phyloP scores from a whole-genome alignment of 306 rosid species.

The Fragaria ananassa region DNA sequence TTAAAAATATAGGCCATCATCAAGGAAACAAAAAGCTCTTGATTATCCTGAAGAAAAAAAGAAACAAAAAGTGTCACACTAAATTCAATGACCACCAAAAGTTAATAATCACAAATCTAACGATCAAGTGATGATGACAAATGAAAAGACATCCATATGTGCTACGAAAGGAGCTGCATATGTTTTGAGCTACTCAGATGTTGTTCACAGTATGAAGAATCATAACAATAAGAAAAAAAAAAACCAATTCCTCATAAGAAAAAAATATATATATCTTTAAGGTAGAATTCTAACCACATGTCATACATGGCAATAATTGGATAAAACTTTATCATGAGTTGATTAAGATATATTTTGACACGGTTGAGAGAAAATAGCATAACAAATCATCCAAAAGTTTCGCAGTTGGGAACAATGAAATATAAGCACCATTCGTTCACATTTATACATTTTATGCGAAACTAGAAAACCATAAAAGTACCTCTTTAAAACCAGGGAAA shows the following conservation, averaged over 20 bases:
- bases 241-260: background rate
- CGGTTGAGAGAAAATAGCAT: background rate
- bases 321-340: too few species aligned
- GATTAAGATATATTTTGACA: background rate
- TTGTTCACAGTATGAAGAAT: background rate
- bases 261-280: too few species aligned
- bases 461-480: conserved; percentile 19
- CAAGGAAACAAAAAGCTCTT: conserved; percentile 59
- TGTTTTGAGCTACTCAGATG: background rate
- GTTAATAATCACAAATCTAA: background rate
- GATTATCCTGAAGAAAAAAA: conserved; percentile 57
- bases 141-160: background rate
- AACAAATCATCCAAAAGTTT: background rate
- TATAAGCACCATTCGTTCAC: background rate
- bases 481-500: conserved; percentile 79
- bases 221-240: background rate
- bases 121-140: background rate
- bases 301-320: background rate
- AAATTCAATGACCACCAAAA: background rate
- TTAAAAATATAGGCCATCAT: conserved; percentile 74
- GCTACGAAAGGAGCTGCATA: background rate
- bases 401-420: background rate
- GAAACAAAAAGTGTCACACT: conserved; percentile 16
- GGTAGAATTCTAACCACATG: background rate
- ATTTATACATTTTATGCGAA: background rate